These are phyloP conservation scores for Neurospora africana DNA, from an alignment of 495 filamentous ascomycete species.

Conservation along the genomic window DNA sequence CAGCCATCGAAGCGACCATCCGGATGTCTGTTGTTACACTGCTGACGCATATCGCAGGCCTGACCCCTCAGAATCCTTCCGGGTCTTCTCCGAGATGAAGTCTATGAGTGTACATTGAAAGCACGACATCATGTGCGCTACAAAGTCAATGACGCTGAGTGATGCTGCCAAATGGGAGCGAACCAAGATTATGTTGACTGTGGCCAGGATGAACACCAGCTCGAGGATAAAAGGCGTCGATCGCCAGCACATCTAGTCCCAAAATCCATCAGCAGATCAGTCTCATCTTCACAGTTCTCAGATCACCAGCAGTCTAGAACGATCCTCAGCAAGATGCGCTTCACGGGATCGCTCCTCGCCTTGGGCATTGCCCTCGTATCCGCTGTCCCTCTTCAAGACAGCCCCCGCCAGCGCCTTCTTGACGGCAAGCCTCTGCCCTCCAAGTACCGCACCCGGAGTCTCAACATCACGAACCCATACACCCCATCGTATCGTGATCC, in stretches of 20 bases:
- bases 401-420: conserved; percentile 38
- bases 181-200: neutral
- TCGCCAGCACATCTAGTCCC: neutral
- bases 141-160: neutral
- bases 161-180: neutral
- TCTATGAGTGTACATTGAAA: neutral
- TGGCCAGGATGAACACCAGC: neutral
- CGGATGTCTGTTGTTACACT: neutral
- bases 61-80: neutral
- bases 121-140: neutral
- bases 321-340: conserved; percentile 23
- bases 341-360: conserved; percentile 14
- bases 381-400: conserved; percentile 38
- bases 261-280: neutral
- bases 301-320: neutral
- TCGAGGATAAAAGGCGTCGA: neutral
- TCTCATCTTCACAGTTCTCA: neutral
- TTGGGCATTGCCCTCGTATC: conserved; percentile 23
- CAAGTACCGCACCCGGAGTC: conserved; percentile 23
- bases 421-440: conserved; percentile 34
- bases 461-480: conserved; percentile 29
- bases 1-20: neutral
- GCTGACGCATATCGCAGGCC: neutral
- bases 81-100: neutral
- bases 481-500: conserved; percentile 34